phyloP scores from a whole-genome alignment of 768 basidiomycete species.

The Tulasnella sp. region DNA sequence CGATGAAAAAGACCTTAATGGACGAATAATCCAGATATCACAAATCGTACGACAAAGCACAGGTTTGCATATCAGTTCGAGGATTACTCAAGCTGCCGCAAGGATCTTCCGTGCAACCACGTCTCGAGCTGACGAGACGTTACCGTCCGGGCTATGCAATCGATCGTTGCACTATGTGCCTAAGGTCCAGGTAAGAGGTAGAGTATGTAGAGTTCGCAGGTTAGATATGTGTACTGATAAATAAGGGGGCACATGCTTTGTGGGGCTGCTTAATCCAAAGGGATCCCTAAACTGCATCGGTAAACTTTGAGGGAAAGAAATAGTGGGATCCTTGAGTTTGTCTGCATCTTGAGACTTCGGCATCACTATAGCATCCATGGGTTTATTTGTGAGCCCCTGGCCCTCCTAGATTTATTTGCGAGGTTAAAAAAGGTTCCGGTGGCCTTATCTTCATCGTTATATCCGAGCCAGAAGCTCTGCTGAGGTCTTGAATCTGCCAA shows the following conservation, averaged over 20 bases:
- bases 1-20: not conserved
- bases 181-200: too few species aligned
- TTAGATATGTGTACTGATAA: constrained; percentile 4
- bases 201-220: not conserved
- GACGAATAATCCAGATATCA: constrained; percentile 22
- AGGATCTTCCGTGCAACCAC: constrained; percentile 1
- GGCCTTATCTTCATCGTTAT: constrained; percentile 1
- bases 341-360: constrained; percentile 33
- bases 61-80: constrained; percentile 7
- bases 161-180: not conserved
- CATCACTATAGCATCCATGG: constrained; percentile 23
- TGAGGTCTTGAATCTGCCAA: constrained; percentile 31
- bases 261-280: constrained; percentile 25
- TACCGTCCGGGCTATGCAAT: constrained; percentile 16
- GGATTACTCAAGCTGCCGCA: constrained; percentile 1
- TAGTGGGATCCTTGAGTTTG: constrained; percentile 46
- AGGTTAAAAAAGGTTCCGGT: too few species aligned
- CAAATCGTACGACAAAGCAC: constrained; percentile 9
- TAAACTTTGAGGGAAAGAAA: constrained; percentile 46
- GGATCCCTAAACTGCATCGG: constrained; percentile 26
- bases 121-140: constrained; percentile 3
- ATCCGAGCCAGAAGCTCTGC: constrained; percentile 2
- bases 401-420: too few species aligned
- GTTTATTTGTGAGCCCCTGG: constrained; percentile 29
- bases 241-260: constrained; percentile 26